Conservation (phyloP, 805 yeast genomes). For the Yarrowia sp. region DNA sequence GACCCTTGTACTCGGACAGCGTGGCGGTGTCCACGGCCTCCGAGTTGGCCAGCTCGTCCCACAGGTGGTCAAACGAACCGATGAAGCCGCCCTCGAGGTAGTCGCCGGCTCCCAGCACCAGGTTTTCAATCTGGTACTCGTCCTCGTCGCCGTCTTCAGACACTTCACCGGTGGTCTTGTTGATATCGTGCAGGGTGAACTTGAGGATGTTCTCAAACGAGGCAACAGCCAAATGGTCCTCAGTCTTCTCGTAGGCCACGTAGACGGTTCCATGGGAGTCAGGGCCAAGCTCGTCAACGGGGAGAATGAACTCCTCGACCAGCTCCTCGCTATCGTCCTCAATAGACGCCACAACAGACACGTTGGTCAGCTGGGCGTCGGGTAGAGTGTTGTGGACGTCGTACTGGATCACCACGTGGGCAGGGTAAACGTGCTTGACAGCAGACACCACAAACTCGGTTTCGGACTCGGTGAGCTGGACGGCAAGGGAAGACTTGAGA, state of each 20-base stretch:
- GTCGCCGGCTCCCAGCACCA: conserved; percentile 79
- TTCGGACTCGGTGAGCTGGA: conserved; percentile 85
- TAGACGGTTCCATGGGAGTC: conserved; percentile 75
- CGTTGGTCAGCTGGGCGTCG: conserved; percentile 77
- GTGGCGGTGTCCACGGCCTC: conserved; percentile 74
- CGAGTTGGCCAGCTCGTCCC: conserved; percentile 67
- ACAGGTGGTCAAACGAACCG: conserved; percentile 73
- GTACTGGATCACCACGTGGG: conserved; percentile 78
- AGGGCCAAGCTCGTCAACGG: conserved; percentile 76
- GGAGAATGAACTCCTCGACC: conserved; percentile 74
- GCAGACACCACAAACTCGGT: conserved; percentile 90
- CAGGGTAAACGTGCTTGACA: conserved; percentile 79
- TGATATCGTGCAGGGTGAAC: conserved; percentile 80
- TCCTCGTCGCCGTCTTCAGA: conserved; percentile 88
- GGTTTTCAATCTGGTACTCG: conserved; percentile 87
- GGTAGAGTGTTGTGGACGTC: conserved; percentile 83
- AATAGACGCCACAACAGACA: conserved; percentile 61
- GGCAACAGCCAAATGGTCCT: conserved; percentile 52
- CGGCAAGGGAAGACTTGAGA: conserved; percentile 68
- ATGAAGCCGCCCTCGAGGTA: conserved; percentile 78
- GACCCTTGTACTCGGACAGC: conserved; percentile 56
- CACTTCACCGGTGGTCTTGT: conserved; percentile 71
- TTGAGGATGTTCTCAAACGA: conserved; percentile 70
- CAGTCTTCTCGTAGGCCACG: conserved; percentile 73
- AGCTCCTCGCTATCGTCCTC: conserved; percentile 57